phyloP scores from a whole-genome alignment of 2,329 filamentous ascomycete genomes.

The Fusarium denticulatum region DNA sequence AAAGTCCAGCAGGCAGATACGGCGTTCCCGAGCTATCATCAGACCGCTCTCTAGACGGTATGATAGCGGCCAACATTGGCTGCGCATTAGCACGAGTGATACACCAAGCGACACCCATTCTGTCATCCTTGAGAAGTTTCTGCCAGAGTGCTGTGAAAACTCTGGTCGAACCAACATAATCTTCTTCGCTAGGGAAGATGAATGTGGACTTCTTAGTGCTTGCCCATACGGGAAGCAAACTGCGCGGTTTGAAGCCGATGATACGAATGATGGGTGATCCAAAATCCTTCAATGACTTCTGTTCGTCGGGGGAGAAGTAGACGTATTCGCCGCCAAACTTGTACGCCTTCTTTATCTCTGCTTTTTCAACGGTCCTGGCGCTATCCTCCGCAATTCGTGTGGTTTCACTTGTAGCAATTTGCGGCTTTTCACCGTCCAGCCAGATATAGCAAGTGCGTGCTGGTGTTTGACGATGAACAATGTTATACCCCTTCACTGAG shows the following conservation, averaged over 20 bases:
- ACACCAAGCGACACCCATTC: constrained; percentile 90
- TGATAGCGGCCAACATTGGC: constrained; percentile 81
- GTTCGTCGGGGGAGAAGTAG: constrained; percentile 85
- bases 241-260: constrained; percentile 90
- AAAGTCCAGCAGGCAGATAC: constrained; percentile 82
- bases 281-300: constrained; percentile 80
- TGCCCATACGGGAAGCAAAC: constrained; percentile 81
- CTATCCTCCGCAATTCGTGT: constrained; percentile 82
- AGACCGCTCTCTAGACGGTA: constrained; percentile 75
- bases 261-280: constrained; percentile 86
- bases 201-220: constrained; percentile 88
- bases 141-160: constrained; percentile 92
- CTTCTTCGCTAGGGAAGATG: constrained; percentile 92
- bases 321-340: constrained; percentile 95
- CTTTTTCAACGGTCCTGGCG: constrained; percentile 78
- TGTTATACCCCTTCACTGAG: constrained; percentile 91
- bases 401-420: constrained; percentile 80
- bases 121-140: constrained; percentile 81
- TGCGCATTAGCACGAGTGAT: constrained; percentile 82
- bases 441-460: constrained; percentile 88
- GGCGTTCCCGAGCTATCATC: constrained; percentile 74
- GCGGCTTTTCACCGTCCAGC: constrained; percentile 83
- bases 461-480: constrained; percentile 85
- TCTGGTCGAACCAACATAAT: constrained; percentile 88
- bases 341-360: constrained; percentile 89